Percentiles rank a stretch among this genome's conserved stretches.
Conservation (phyloP, 768 basidiomycete genomes). For the Rubroboletus pulcherrimus region DNA sequence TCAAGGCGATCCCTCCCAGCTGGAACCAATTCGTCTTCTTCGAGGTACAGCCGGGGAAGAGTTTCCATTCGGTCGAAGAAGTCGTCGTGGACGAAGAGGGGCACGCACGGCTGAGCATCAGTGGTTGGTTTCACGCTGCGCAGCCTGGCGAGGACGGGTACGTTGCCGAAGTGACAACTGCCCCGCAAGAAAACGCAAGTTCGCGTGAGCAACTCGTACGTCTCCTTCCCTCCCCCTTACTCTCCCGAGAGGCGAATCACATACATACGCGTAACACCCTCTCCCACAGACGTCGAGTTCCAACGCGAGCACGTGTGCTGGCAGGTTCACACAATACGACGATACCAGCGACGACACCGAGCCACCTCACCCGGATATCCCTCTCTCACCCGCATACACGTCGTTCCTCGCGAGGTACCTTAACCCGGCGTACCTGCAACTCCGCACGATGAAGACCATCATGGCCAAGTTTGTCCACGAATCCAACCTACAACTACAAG, state of each 20-base stretch:
- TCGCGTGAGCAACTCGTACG: constrained; percentile 92
- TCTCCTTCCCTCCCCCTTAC: constrained; percentile 19
- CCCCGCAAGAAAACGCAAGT: constrained; percentile 71
- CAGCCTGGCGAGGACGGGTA: constrained; percentile 91
- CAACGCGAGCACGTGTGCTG: constrained; percentile 31
- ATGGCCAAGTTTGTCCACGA: constrained; percentile 79
- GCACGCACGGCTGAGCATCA: constrained; percentile 77
- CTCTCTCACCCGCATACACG: constrained; percentile 55
- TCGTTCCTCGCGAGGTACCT: constrained; percentile 81
- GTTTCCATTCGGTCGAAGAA: constrained; percentile 96
- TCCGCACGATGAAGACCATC: constrained; percentile 75
- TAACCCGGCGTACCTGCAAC: constrained; percentile 86
- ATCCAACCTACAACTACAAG: constrained; percentile 84
- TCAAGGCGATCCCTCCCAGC: constrained; percentile 67
- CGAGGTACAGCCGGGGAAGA: constrained; percentile 90
- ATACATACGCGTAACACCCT: constrained; percentile 1
- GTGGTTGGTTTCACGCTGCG: constrained; percentile 95
- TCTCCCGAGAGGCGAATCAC: not conserved
- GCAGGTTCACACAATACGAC: constrained; percentile 52
- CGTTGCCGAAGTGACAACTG: constrained; percentile 42
- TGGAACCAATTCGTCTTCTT: constrained; percentile 91
- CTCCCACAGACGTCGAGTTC: constrained; percentile 54
- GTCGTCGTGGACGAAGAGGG: constrained; percentile 80
- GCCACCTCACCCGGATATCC: constrained; percentile 46
- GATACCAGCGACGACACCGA: constrained; percentile 33